These are phyloP conservation scores for Neurospora sp. DNA, from an alignment of 495 filamentous ascomycete species.

Conservation along the genomic window DNA sequence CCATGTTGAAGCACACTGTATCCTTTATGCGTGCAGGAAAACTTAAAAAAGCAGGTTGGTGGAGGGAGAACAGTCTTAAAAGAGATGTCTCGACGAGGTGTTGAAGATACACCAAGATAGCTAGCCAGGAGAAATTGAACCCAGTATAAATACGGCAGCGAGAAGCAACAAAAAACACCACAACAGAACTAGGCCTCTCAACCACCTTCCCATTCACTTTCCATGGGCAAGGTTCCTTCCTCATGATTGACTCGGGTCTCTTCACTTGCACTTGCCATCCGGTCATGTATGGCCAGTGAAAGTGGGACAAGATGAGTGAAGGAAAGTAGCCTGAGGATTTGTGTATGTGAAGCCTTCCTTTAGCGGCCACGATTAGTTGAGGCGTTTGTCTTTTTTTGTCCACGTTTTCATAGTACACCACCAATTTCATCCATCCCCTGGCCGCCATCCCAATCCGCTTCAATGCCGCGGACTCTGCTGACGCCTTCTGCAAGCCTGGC, in stretches of 20 bases:
- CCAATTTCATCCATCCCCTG: neutral
- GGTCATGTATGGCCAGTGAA: neutral
- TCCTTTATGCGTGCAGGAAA: neutral
- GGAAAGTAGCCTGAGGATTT: neutral
- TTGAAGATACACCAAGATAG: neutral
- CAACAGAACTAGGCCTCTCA: neutral
- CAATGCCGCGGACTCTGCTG: neutral
- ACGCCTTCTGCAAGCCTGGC: neutral
- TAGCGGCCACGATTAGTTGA: neutral
- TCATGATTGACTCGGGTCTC: neutral
- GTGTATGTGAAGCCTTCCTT: neutral
- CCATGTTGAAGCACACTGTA: neutral
- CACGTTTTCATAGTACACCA: neutral
- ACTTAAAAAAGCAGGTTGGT: neutral
- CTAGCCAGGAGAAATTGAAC: neutral
- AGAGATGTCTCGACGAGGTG: neutral
- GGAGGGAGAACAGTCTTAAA: neutral
- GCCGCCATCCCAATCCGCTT: neutral
- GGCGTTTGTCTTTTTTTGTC: neutral
- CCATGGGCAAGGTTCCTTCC: neutral
- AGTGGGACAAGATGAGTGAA: neutral
- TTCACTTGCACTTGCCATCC: neutral
- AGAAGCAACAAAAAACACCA: neutral
- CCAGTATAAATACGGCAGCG: neutral
- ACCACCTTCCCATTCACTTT: neutral